Conservation (phyloP, 1,284 basidiomycete species). For the Ganoderma sp. region DNA sequence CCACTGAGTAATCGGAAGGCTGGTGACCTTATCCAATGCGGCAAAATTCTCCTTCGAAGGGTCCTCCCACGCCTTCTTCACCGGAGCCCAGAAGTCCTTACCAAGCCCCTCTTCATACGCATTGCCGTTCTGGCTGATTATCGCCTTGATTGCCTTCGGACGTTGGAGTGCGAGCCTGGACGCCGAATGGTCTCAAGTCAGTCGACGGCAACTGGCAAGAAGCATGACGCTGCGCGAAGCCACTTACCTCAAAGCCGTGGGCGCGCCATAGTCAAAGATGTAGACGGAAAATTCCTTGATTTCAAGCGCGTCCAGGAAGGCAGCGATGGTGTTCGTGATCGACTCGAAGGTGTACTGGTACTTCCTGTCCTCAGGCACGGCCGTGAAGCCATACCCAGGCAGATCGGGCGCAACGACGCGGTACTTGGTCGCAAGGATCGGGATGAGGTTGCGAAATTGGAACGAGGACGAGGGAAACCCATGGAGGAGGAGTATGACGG, state of each 20-base stretch:
- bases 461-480: slow-evolving; percentile 55
- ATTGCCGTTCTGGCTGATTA: slow-evolving; percentile 57
- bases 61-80: slow-evolving; percentile 46
- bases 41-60: slow-evolving; percentile 37
- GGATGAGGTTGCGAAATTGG: slow-evolving; percentile 56
- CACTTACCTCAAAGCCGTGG: slow-evolving; percentile 44
- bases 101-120: slow-evolving; percentile 54
- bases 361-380: slow-evolving; percentile 42
- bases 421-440: slow-evolving; percentile 47
- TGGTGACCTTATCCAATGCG: slow-evolving; percentile 32
- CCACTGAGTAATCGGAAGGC: slow-evolving; percentile 43
- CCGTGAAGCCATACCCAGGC: slow-evolving; percentile 56
- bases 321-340: slow-evolving; percentile 46
- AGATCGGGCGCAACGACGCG: slow-evolving; percentile 56
- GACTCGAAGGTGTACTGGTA: slow-evolving; percentile 51
- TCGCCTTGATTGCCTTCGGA: slow-evolving; percentile 49
- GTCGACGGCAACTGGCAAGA: neutral
- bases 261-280: slow-evolving; percentile 58
- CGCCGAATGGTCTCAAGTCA: slow-evolving; percentile 1
- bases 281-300: slow-evolving; percentile 50
- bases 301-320: slow-evolving; percentile 48
- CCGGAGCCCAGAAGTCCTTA: slow-evolving; percentile 45
- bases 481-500: slow-evolving; percentile 52
- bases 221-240: neutral
- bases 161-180: slow-evolving; percentile 49